Evolutionary conservation across 2,329 filamentous ascomycete species (phyloP), one percentile per base, ranked within the genome.

Genomic region (Aspergillus hiratsukae): DNA sequence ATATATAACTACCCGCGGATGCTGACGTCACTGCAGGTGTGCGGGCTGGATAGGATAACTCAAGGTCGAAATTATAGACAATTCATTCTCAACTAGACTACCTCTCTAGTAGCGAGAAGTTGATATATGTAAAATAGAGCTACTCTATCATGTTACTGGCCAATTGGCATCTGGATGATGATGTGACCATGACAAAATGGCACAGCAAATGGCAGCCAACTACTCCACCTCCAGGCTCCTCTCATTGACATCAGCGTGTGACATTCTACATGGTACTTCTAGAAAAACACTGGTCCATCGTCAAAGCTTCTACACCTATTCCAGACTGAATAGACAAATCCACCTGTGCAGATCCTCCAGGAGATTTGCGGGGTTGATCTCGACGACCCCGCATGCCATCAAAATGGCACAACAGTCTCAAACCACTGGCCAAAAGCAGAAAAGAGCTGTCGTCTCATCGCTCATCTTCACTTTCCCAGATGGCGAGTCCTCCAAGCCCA

Each of bases 391-490:
- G 41, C 40, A 14, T 3, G 23, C 14, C 10, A 43, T 52, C 28
- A 54, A 50, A 57, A 52, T 63, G 48, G 43, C 51, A 17, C 55
- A 55, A 50, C 52, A 53, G 27, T 37, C n/a, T 35, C 57, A 63
- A 7, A 27, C 61, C 10, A 14, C 37, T 4, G 19, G 10, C 43
- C 43, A 8, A 11, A 43, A 10, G 1, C 53, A 67, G 29, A 64
- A 66, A 41, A 66, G 72, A 51, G 62, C 67, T 1, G 73, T 79
- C 5, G 76, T 79, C n/a, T 78, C 77, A 1, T 74, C 70, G 0
- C 78, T 78, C 54, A 70, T 80, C 53, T 78, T 76, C 61, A 69
- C 67, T 7, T 55, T 59, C 4, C 61, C 62, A 0, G 58, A 65
- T 5, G 60, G 58, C 1, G 56, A 57, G 53, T 48, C 60, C 40